A percentile compares a stretch with the other conserved stretches of the same genome.
Conservation (phyloP, 2,329 filamentous ascomycete genomes). For the Fusarium torulosum region DNA sequence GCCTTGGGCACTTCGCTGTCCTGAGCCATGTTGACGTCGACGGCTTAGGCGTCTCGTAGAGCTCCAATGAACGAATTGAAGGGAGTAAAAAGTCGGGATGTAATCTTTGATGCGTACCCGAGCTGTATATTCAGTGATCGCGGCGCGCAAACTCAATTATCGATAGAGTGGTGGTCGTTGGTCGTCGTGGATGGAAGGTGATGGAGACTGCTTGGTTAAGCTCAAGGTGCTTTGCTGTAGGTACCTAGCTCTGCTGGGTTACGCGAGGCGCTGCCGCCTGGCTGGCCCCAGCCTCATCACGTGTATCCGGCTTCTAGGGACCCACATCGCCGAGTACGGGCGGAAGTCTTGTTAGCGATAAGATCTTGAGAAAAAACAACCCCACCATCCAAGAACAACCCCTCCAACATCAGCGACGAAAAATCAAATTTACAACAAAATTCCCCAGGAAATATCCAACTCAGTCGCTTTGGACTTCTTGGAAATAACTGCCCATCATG, state of each 20-base stretch:
- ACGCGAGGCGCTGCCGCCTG: constrained; percentile 62
- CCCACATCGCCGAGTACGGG: constrained; percentile 14
- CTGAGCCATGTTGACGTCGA: constrained; percentile 82
- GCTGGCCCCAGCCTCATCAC: constrained; percentile 52
- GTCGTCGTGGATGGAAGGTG: constrained; percentile 54
- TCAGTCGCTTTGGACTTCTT: not conserved
- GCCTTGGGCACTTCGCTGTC: constrained; percentile 87
- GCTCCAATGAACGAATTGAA: constrained; percentile 41
- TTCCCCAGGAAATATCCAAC: constrained; percentile 1
- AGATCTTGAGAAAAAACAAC: constrained; percentile 50
- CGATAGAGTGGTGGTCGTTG: constrained; percentile 41
- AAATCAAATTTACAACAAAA: constrained; percentile 6
- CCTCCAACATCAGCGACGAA: constrained; percentile 34
- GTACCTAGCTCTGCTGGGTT: constrained; percentile 55
- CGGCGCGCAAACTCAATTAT: constrained; percentile 31
- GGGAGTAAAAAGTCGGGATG: constrained; percentile 14
- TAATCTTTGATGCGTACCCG: constrained; percentile 13
- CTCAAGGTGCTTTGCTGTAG: constrained; percentile 50
- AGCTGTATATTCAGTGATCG: constrained; percentile 23
- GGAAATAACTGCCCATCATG: constrained; percentile 67
- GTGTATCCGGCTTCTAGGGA: constrained; percentile 29
- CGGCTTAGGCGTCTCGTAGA: constrained; percentile 47
- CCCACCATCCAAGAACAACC: constrained; percentile 48
- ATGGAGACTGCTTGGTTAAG: constrained; percentile 56
- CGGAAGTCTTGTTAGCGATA: constrained; percentile 43